Evolutionary conservation across 2,329 filamentous ascomycete genomes (phyloP).

Genomic region (Scytalidium lignicola): DNA sequence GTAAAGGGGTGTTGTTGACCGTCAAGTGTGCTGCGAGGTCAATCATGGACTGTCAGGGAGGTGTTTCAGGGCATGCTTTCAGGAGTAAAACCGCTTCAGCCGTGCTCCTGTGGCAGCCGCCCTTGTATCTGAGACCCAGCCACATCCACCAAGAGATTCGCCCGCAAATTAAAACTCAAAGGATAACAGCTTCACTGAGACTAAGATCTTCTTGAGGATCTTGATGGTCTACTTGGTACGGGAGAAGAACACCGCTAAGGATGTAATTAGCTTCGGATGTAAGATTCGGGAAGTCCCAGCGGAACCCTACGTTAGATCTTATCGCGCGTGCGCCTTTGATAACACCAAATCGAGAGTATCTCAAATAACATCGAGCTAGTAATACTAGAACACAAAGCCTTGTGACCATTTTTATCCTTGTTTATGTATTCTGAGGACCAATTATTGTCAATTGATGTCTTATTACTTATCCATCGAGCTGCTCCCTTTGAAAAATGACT

Average conservation of each 20-base stretch:
- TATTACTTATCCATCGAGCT: not conserved
- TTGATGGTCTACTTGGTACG: not conserved
- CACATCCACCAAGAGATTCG: too few species aligned
- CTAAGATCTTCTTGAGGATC: not conserved
- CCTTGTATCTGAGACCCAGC: not conserved
- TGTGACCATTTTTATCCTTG: not conserved
- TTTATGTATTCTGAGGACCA: not conserved
- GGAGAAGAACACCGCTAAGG: not conserved
- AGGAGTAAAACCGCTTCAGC: not conserved
- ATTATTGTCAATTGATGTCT: not conserved
- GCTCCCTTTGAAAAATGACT: slow-evolving; percentile 31
- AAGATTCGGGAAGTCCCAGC: not conserved
- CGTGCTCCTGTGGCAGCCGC: not conserved
- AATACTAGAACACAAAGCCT: not conserved
- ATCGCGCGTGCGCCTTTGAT: not conserved
- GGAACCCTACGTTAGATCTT: not conserved
- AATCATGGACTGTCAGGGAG: not conserved
- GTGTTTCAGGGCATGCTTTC: not conserved
- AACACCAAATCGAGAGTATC: not conserved
- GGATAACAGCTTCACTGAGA: too few species aligned
- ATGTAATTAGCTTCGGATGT: not conserved
- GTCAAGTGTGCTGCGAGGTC: not conserved
- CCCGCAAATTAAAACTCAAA: too few species aligned
- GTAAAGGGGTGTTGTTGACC: not conserved
- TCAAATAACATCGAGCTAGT: not conserved